Base-by-base conservation (phyloP, 805 yeast genomes). In the Metschnikowia noctiluminum region DNA sequence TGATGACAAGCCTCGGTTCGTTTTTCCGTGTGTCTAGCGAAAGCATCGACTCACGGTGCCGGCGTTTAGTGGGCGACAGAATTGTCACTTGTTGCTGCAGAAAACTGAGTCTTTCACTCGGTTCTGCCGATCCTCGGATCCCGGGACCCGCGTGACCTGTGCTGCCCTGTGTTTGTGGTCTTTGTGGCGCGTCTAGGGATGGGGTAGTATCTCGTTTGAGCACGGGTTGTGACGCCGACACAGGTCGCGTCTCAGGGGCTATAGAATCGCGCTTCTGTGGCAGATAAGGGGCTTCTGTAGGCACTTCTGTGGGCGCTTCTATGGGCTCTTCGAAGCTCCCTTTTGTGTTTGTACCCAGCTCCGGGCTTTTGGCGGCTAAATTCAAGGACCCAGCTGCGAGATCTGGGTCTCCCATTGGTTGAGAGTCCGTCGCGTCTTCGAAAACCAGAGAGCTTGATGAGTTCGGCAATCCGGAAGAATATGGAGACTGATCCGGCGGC, bases 1-100 rank as follows among this genome's bases (percentile, higher is more conserved):
- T 72, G 40, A 94, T 91, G 7, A 89, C 94, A 27, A 94, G 66
- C 42, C 99, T 72, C 27, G 83, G 77, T 56, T 69, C 74, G 38
- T 62, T 57, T 9, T 52, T 48, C 6, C 50, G 47, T 3, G 47
- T 35, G 6, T 55, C 54, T n/a, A 40, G 46, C 6, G 45, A 52
- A 27, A 41, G 47, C 38, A 50, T 39, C 35, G 48, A 41, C 45
- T 38, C 45, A 31, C 38, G 46, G 26, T 63, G 67, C 30, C 66
- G 53, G 38, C 64, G 52, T 46, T 64, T 65, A n/a, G 62, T 50
- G 1, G 73, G 73, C 4, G 71, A 65, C 38, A 58, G 51, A 28
- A 57, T 50, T 13, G 40, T 40, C 31, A 51, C 50, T 42, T 51
- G 54, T 31, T 51, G 51, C 49, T 66, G 69, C 8, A 68, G 62